phyloP scores from a whole-genome alignment of 2,329 filamentous ascomycete species.

The Penicillium sp. region DNA sequence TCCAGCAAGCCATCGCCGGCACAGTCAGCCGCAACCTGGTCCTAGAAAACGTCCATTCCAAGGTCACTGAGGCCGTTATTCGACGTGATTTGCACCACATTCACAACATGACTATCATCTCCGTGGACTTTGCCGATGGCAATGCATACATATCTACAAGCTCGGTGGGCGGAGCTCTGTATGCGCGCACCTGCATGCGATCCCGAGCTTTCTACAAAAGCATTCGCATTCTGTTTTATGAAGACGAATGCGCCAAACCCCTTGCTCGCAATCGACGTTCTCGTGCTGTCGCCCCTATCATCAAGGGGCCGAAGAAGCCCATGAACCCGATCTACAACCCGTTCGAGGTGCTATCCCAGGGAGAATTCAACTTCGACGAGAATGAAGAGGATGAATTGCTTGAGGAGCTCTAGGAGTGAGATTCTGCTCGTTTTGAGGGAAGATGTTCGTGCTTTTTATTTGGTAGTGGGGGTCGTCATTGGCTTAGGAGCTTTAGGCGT shows the following conservation, averaged over 20 bases:
- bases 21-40: conserved; percentile 72
- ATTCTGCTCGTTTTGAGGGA: too few species aligned
- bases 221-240: conserved; percentile 69
- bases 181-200: conserved; percentile 79
- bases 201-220: conserved; percentile 67
- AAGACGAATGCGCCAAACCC: conserved; percentile 72
- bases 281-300: too few species aligned
- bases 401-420: background rate
- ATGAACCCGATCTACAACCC: conserved; percentile 32
- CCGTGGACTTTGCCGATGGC: conserved; percentile 61
- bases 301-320: conserved; percentile 24
- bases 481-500: too few species aligned
- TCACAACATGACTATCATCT: conserved; percentile 73
- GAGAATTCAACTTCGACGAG: background rate
- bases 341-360: conserved; percentile 30
- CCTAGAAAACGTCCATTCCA: conserved; percentile 62
- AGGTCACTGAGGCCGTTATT: conserved; percentile 66
- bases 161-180: conserved; percentile 74
- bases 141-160: conserved; percentile 74
- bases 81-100: conserved; percentile 80
- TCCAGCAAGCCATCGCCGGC: background rate
- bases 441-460: too few species aligned
- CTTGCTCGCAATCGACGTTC: conserved; percentile 43
- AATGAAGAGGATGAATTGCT: background rate
- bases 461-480: too few species aligned